A percentile compares a stretch with the other conserved stretches of the same genome.
These are phyloP conservation scores for Euphorbia celastroides DNA, from an alignment of 441 rosid genomes.

Conservation along the genomic window DNA sequence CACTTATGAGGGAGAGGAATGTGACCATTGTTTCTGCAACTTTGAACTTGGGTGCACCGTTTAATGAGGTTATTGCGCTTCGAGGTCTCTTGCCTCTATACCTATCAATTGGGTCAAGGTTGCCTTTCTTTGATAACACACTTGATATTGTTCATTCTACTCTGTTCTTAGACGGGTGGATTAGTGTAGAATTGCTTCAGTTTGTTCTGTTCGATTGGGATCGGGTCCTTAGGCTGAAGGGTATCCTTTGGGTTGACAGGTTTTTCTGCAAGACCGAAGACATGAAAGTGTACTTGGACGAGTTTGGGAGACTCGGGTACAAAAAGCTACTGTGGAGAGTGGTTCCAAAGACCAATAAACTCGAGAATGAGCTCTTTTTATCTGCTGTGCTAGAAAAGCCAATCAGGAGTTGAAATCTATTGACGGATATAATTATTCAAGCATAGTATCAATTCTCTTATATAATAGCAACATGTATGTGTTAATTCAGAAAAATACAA, in stretches of 20 bases:
- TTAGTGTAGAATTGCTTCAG: slow-evolving; percentile 34
- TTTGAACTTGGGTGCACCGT: slow-evolving; percentile 49
- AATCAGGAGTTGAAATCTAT: slow-evolving; percentile 15
- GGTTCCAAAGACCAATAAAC: slow-evolving; percentile 43
- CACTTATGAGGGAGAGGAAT: slow-evolving; percentile 47
- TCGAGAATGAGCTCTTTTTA: slow-evolving; percentile 39
- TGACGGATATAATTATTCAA: not conserved
- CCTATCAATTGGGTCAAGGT: slow-evolving; percentile 42
- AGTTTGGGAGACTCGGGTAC: slow-evolving; percentile 40
- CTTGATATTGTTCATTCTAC: slow-evolving; percentile 49
- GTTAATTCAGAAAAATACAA: not conserved
- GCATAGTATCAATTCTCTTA: not conserved
- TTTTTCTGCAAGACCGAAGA: slow-evolving; percentile 45
- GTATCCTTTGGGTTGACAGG: slow-evolving; percentile 49
- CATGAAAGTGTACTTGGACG: slow-evolving; percentile 33
- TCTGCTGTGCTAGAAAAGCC: slow-evolving; percentile 57
- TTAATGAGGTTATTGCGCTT: slow-evolving; percentile 45
- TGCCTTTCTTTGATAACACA: slow-evolving; percentile 53
- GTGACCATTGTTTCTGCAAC: slow-evolving; percentile 46
- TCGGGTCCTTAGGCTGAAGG: slow-evolving; percentile 37
- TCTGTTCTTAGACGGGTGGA: slow-evolving; percentile 49
- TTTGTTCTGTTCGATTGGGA: slow-evolving; percentile 51
- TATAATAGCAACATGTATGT: not conserved
- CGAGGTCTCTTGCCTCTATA: slow-evolving; percentile 48
- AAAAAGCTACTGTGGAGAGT: slow-evolving; percentile 40